Evolutionary conservation across 495 filamentous ascomycete genomes (phyloP), one percentile per base, ranked within the genome.

Genomic region (Apiosordaria backusii): DNA sequence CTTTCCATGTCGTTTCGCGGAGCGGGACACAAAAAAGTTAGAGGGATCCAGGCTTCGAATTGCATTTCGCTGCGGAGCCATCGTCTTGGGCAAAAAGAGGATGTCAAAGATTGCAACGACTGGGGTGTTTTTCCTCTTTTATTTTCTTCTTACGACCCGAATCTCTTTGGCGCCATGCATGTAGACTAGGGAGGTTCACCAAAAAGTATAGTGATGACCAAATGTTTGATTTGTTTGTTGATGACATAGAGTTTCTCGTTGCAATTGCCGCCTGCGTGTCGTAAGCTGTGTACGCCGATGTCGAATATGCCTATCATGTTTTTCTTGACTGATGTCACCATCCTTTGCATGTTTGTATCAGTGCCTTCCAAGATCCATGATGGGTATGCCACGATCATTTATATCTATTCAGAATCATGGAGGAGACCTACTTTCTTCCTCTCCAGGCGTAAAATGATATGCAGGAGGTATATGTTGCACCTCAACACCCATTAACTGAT

Each of bases 181-280:
- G 76, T 80, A 81, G 77, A 81, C 74, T 79, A 77, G 68, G 75
- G 74, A 74, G 76, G 77, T 71, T 72, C 65, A 71, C 64, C 67
- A 70, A 74, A 75, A 74, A 64, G 65, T 61, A 63, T 62, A 59
- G 16, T 23, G 57, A 59, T 18, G 57, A 59, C 22, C 21, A 59
- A 59, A 25, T 23, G 26, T 18, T 23, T 59, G 23, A 25, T 59
- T 23, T 59, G 24, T 18, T 59, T 59, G 22, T 59, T 59, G 57
- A 59, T 23, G 4, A 18, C 9, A 15, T 45, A 1, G 35, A 45
- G 35, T 27, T 57, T 59, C 22, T 57, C 57, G 15, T 52, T 54
- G 27, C 9, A 19, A 6, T 25, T 63, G 22, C 22, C 26, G 7
- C 26, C 25, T 24, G 53, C 29, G 13, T 29, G 18, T 57, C 16